Evolutionary conservation across 306 rosid genomes (phyloP).

Genomic region (Argentina anserina): DNA sequence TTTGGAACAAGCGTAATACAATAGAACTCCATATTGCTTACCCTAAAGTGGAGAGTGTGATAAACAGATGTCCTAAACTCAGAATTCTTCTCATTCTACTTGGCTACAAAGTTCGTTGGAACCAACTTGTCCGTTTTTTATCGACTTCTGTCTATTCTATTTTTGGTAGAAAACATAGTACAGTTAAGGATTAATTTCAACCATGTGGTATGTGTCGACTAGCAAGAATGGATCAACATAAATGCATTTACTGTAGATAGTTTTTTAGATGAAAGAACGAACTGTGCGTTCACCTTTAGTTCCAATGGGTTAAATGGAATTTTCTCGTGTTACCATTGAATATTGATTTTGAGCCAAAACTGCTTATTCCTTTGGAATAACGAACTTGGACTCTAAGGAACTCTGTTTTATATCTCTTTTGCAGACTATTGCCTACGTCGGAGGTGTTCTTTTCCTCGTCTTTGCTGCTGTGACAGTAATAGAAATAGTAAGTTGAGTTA

Average conservation of each 20-base stretch:
- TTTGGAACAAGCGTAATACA: neutral
- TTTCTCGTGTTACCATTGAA: constrained; percentile 3
- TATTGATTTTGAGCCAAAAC: neutral
- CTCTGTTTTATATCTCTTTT: constrained; percentile 22
- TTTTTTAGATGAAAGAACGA: neutral
- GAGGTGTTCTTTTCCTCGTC: constrained; percentile 93
- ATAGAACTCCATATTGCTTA: neutral
- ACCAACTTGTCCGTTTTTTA: neutral
- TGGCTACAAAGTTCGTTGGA: neutral
- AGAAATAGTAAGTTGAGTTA: constrained; percentile 57
- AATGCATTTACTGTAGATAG: constrained; percentile 19
- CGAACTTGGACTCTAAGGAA: neutral
- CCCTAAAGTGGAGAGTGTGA: constrained; percentile 4
- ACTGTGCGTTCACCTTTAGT: neutral
- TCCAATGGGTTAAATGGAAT: constrained; percentile 22
- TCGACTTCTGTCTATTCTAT: neutral
- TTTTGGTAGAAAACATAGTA: neutral
- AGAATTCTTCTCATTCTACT: neutral
- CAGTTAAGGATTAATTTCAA: neutral
- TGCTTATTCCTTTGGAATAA: neutral
- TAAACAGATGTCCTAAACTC: neutral
- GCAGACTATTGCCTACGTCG: constrained; percentile 78
- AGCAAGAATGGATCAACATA: constrained; percentile 16
- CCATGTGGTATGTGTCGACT: constrained; percentile 21
- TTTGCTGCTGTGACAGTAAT: constrained; percentile 71